Evolutionary conservation across 2,329 filamentous ascomycete species (phyloP), one percentile per base, ranked within the genome.

Genomic region (Xylaria polymorpha): DNA sequence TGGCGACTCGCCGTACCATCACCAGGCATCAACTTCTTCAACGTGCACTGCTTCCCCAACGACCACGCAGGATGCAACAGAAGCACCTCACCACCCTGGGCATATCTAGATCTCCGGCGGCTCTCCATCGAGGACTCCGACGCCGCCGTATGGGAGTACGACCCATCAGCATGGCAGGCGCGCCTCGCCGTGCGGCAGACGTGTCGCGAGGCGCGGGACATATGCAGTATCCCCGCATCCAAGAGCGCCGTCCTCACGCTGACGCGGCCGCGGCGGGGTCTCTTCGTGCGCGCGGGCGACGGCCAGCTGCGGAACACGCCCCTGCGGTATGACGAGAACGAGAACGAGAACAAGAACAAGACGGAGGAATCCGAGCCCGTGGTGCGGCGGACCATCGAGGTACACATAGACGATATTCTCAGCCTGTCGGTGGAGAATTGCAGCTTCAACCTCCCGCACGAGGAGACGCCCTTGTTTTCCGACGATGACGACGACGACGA

Each of bases 11-110:
- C 77, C 14, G 55, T 78, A 3, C 74, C 76, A 0, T 61, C 63
- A 1, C 73, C 76, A 1, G 77, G 76, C 32, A 75, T 79, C 62
- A 79, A 79, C 71, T 79, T 79, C 72, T 79, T 79, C 75, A 79
- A 79, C 70, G 70, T 79, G 1, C 78, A 79, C 68, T 71, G 64
- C 63, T 75, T 79, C 67, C 78, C 78, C n/a, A 75, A 77, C 63
- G 77, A 78, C 56, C 77, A 79, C 48, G 41, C 25, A 1, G 72
- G 71, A 18, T 71, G 72, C 20, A 77, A 77, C 69, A 71, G 75
- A 5, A 77, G 75, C 71, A 74, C 64, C 0, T 79, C 77, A 2
- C 77, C 77, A 5, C 70, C 74, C 1, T 76, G 71, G 71, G 56
- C 72, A 3, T 76, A 79, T 50, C 72, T 79, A 12, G 78, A 79